phyloP scores from a whole-genome alignment of 345 rosid species.

The Sisymbrium altissimum region DNA sequence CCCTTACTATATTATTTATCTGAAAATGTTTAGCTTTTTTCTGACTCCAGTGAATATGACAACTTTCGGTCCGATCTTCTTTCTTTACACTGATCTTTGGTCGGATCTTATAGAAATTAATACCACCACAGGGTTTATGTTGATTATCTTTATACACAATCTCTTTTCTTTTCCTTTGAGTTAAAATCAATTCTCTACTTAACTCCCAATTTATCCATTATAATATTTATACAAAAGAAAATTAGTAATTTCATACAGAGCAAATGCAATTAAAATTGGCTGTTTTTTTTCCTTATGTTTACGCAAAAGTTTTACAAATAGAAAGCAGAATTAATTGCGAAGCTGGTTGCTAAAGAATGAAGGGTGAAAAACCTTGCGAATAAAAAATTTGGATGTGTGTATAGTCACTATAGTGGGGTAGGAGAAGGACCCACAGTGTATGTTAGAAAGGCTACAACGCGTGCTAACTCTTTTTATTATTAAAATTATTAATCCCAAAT shows the following conservation, averaged over 20 bases:
- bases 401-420: slow-evolving; percentile 30
- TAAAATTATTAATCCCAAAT: neutral
- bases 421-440: slow-evolving; percentile 14
- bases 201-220: neutral
- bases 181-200: too few relatives aligned
- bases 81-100: neutral
- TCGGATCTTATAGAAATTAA: neutral
- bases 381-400: slow-evolving; percentile 7
- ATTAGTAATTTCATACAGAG: too few relatives aligned
- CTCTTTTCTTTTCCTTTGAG: neutral
- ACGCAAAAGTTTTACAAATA: neutral
- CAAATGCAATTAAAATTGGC: too few relatives aligned
- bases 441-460: slow-evolving; percentile 38
- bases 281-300: too few relatives aligned
- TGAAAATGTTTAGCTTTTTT: slow-evolving; percentile 3
- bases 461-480: slow-evolving; percentile 24
- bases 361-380: neutral
- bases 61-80: slow-evolving; percentile 27
- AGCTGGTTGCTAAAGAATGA: neutral
- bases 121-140: neutral
- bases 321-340: neutral
- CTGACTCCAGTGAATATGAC: slow-evolving; percentile 10
- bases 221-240: neutral
- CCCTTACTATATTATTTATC: neutral
- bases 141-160: neutral